Percentiles rank a stretch among this genome's conserved stretches.
These are phyloP conservation scores for Hibiscus trionum DNA, from an alignment of 345 rosid genomes.

Conservation along the genomic window DNA sequence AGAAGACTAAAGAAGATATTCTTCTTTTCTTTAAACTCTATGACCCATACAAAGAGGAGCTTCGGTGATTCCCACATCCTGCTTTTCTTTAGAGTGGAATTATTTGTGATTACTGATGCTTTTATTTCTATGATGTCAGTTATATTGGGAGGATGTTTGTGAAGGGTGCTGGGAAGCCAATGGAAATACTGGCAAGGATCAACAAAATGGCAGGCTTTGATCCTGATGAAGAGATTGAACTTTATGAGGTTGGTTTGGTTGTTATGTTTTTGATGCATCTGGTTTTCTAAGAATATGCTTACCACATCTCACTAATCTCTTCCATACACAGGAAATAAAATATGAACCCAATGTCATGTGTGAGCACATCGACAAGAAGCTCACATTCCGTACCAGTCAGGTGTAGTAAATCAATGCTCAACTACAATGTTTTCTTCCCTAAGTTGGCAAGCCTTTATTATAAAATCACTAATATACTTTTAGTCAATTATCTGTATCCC, in stretches of 20 bases:
- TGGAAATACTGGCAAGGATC: slow-evolving; percentile 56
- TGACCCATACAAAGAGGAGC: slow-evolving; percentile 64
- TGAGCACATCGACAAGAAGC: slow-evolving; percentile 66
- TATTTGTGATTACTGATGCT: background rate
- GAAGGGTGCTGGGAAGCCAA: slow-evolving; percentile 64
- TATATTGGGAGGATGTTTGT: slow-evolving; percentile 81
- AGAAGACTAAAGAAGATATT: slow-evolving; percentile 73
- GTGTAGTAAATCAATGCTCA: slow-evolving; percentile 27
- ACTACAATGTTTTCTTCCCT: background rate
- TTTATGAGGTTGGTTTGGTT: slow-evolving; percentile 55
- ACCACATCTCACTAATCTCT: slow-evolving; percentile 1
- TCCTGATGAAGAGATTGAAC: slow-evolving; percentile 81
- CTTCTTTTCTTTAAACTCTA: slow-evolving; percentile 85
- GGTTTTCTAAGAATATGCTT: background rate
- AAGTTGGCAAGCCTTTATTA: background rate
- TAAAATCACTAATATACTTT: background rate
- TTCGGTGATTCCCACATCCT: slow-evolving; percentile 42
- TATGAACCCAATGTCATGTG: slow-evolving; percentile 89
- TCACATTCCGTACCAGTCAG: slow-evolving; percentile 63
- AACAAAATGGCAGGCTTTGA: slow-evolving; percentile 88
- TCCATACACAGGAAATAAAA: slow-evolving; percentile 65
- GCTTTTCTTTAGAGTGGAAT: background rate
- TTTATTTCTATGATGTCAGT: slow-evolving; percentile 24
- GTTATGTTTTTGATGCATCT: background rate
- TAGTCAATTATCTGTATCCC: background rate